A percentile compares a stretch with the other conserved stretches of the same genome.
Evolutionary conservation across 352 stramenopile species (phyloP).

Genomic region (Globisporangium acanthophoron): DNA sequence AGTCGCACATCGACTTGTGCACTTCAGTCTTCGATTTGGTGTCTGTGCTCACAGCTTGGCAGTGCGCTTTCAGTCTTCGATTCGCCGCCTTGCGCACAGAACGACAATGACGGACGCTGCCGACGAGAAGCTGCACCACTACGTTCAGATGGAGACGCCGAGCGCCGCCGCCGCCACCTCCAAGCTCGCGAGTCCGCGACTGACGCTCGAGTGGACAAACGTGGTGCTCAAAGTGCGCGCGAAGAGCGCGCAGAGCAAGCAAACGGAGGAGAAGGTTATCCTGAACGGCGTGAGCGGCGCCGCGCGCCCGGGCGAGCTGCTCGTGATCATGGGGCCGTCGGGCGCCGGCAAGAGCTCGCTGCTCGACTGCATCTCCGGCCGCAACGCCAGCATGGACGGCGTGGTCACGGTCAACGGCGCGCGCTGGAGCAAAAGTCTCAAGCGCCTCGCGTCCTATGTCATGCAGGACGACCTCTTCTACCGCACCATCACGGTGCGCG

Average conservation of each 20-base stretch:
- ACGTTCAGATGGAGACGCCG: no score
- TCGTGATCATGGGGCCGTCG: constrained; percentile 64
- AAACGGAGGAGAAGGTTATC: constrained; percentile 43
- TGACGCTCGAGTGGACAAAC: constrained; percentile 36
- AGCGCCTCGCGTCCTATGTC: constrained; percentile 55
- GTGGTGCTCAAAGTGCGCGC: constrained; percentile 23
- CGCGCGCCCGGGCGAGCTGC: constrained; percentile 23
- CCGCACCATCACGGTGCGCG: constrained; percentile 81
- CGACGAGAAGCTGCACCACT: no score
- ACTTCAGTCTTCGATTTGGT: no score
- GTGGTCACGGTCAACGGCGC: constrained; percentile 61
- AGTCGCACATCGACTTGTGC: no score
- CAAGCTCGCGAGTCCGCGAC: no score
- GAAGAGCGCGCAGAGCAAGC: constrained; percentile 39
- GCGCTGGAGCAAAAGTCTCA: constrained; percentile 26
- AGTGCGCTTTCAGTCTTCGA: no score
- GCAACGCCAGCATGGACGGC: constrained; percentile 73
- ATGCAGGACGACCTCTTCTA: constrained; percentile 90
- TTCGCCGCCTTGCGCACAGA: no score
- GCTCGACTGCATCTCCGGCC: constrained; percentile 90
- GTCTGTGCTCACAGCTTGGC: no score
- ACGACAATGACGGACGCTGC: no score
- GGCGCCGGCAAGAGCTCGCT: constrained; percentile 91
- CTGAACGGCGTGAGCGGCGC: constrained; percentile 41
- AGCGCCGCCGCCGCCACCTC: no score